Conservation (phyloP, 192 early-diverging fungal genomes). For the Lobosporangium transversale region DNA sequence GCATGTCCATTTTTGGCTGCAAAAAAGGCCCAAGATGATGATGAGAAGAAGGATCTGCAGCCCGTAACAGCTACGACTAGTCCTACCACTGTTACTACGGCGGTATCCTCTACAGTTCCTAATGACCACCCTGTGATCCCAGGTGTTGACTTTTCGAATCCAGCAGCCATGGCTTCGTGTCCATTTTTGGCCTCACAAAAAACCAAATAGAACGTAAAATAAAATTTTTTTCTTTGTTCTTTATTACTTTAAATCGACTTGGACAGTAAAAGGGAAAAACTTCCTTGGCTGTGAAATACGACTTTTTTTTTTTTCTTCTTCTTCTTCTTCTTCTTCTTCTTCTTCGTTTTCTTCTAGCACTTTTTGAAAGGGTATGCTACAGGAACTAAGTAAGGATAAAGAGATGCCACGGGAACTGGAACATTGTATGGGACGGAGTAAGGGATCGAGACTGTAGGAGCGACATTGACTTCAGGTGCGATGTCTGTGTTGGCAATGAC, state of each 20-base stretch:
- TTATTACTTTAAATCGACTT: too few relatives aligned
- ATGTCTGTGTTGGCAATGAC: slow-evolving; percentile 41
- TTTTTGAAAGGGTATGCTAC: too few relatives aligned
- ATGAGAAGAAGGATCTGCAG: not conserved
- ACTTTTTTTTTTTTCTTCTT: too few relatives aligned
- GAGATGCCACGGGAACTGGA: slow-evolving; percentile 16
- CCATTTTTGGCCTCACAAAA: slow-evolving; percentile 32
- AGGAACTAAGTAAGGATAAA: slow-evolving; percentile 16
- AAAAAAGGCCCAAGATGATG: slow-evolving; percentile 6
- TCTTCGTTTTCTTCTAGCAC: too few relatives aligned
- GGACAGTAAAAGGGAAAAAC: too few relatives aligned
- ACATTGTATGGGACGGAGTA: slow-evolving; percentile 28
- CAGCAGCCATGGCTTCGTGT: slow-evolving; percentile 34
- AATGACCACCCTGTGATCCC: slow-evolving; percentile 43
- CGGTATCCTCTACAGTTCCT: too few relatives aligned
- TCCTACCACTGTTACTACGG: not conserved
- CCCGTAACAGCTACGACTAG: too few relatives aligned
- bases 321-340: too few relatives aligned
- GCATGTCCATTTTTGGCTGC: slow-evolving; percentile 16
- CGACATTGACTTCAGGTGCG: slow-evolving; percentile 32
- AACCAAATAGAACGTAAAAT: not conserved
- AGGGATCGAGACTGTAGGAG: slow-evolving; percentile 32
- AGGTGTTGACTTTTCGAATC: slow-evolving; percentile 35
- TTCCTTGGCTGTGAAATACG: too few relatives aligned
- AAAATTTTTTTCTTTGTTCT: too few relatives aligned